phyloP scores from a whole-genome alignment of 2,329 filamentous ascomycete species.

The Trichophyton schoenleinii region DNA sequence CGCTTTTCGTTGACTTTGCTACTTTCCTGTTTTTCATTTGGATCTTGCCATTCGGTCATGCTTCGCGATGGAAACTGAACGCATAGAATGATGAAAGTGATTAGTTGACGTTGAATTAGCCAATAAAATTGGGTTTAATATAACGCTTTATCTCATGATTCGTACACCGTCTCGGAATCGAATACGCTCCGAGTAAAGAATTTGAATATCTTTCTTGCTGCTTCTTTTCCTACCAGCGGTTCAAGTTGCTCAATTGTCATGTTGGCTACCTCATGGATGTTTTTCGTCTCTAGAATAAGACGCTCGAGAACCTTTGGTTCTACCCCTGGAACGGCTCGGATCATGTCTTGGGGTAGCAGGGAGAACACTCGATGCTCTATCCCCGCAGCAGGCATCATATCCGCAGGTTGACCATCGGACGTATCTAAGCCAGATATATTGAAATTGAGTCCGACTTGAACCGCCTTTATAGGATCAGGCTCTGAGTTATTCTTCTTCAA shows the following conservation, averaged over 20 bases:
- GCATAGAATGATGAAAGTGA: conserved; percentile 8
- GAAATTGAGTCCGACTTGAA: conserved; percentile 63
- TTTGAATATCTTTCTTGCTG: conserved; percentile 58
- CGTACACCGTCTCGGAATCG: conserved; percentile 25
- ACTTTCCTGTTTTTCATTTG: conserved; percentile 1
- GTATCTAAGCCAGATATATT: conserved; percentile 25
- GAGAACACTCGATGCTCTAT: conserved; percentile 58
- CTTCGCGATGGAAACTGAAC: neutral
- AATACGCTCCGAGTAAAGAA: conserved; percentile 65
- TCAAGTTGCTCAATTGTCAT: conserved; percentile 63
- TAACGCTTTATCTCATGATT: neutral
- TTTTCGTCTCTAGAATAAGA: conserved; percentile 60
- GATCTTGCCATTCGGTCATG: neutral
- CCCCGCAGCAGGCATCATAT: conserved; percentile 44
- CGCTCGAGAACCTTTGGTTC: conserved; percentile 64
- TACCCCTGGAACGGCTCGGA: conserved; percentile 71
- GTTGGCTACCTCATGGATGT: conserved; percentile 71
- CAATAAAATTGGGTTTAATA: neutral
- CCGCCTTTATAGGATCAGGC: conserved; percentile 78
- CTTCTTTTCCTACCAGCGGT: conserved; percentile 62
- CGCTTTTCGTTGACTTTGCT: neutral
- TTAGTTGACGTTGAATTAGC: conserved; percentile 4
- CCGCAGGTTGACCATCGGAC: conserved; percentile 22
- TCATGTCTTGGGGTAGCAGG: conserved; percentile 78
- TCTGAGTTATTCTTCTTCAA: conserved; percentile 83